A percentile compares a stretch with the other conserved stretches of the same genome.
phyloP scores from a whole-genome alignment of 176 grass and related monocot genomes.

The Eragrostis curvula region DNA sequence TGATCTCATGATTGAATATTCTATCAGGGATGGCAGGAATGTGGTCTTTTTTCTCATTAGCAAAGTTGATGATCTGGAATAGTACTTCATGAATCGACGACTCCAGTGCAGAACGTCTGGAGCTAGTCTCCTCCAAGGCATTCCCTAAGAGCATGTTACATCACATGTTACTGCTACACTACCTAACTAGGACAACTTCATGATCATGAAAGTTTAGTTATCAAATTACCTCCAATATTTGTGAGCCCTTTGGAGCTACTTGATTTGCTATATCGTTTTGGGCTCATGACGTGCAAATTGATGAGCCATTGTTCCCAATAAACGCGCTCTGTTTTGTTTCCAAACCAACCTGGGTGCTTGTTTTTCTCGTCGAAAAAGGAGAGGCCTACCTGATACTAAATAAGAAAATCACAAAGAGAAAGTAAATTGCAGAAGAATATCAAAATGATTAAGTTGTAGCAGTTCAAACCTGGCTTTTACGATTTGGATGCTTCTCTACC shows the following conservation, averaged over 20 bases:
- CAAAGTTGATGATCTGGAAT: slow-evolving; percentile 89
- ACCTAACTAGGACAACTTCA: neutral
- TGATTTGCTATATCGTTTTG: slow-evolving; percentile 66
- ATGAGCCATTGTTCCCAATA: slow-evolving; percentile 97
- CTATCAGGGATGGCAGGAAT: slow-evolving; percentile 78
- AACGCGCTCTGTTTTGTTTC: slow-evolving; percentile 75
- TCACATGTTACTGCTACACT: neutral
- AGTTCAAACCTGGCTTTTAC: slow-evolving; percentile 73
- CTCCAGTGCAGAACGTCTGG: slow-evolving; percentile 65
- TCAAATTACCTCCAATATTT: slow-evolving; percentile 56
- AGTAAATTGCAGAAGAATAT: slow-evolving; percentile 38
- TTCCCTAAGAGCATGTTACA: slow-evolving; percentile 52
- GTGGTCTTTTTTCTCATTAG: slow-evolving; percentile 94
- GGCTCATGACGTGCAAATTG: slow-evolving; percentile 68
- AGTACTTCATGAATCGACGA: slow-evolving; percentile 70
- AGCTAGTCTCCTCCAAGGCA: slow-evolving; percentile 72
- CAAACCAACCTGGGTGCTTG: slow-evolving; percentile 83
- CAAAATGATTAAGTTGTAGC: neutral
- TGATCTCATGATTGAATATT: slow-evolving; percentile 91
- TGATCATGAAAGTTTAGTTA: neutral
- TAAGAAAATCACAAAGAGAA: slow-evolving; percentile 11
- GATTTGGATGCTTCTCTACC: slow-evolving; percentile 95
- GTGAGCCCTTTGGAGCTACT: slow-evolving; percentile 59
- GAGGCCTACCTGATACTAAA: slow-evolving; percentile 65
- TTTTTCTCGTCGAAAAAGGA: slow-evolving; percentile 88